Conservation (phyloP, 225 moss, liverwort and hornwort genomes). For the Straminergon stramineum region DNA sequence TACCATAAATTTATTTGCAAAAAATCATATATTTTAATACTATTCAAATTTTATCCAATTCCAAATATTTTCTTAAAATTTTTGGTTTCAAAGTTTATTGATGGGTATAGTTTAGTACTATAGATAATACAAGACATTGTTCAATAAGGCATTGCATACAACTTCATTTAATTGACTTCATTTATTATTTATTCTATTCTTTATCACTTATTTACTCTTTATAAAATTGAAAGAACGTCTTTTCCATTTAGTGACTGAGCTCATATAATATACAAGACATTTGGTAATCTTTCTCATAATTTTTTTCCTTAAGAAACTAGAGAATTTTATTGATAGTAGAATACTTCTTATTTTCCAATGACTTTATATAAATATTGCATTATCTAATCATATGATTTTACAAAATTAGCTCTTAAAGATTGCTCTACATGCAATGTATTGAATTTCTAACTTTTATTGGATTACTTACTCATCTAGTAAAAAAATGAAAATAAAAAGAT, state of each 20-base stretch:
- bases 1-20: not conserved
- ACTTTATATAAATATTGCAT: not conserved
- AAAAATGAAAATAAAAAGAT: not conserved
- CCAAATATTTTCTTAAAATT: not conserved
- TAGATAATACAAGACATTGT: not conserved
- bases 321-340: not conserved
- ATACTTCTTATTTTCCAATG: not conserved
- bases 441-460: not conserved
- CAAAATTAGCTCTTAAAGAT: not conserved
- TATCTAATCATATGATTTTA: too few species aligned
- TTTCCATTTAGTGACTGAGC: not conserved
- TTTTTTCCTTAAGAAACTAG: too few species aligned
- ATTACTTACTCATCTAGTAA: not conserved
- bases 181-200: not conserved
- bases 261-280: not conserved
- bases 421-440: not conserved
- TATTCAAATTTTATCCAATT: not conserved
- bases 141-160: not conserved
- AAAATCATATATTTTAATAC: not conserved
- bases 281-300: accelerated
- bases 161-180: too few species aligned
- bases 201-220: not conserved
- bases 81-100: not conserved
- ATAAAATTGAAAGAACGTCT: too few species aligned
- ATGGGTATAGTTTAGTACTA: not conserved